A percentile compares a stretch with the other conserved stretches of the same genome.
Evolutionary conservation across 495 filamentous ascomycete species (phyloP).

Genomic region (Choiromyces venosus): DNA sequence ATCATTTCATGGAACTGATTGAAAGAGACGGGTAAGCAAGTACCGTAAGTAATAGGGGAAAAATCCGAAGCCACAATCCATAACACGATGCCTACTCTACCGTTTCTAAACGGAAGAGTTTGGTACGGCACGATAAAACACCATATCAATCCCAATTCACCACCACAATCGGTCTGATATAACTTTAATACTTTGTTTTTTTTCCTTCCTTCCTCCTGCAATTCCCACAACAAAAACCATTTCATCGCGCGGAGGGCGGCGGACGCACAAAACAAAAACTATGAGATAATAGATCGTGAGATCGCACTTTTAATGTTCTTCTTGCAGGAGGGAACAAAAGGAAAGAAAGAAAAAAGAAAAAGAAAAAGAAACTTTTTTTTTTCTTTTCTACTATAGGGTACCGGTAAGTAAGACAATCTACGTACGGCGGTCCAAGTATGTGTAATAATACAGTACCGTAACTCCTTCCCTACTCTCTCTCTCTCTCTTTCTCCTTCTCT

Average conservation of each 20-base stretch:
- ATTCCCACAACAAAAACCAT: background rate
- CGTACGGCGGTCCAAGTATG: too few relatives aligned
- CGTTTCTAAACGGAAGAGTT: too few relatives aligned
- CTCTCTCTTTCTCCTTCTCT: too few relatives aligned
- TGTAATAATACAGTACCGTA: too few relatives aligned
- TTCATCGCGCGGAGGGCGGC: too few relatives aligned
- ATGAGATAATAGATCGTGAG: constrained; percentile 1
- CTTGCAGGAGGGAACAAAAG: background rate
- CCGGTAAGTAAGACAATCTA: too few relatives aligned
- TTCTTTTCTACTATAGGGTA: background rate
- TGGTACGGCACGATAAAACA: background rate
- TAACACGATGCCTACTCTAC: too few relatives aligned
- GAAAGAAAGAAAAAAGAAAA: background rate
- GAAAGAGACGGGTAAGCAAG: too few relatives aligned
- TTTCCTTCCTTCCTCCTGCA: background rate
- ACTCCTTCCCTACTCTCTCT: too few relatives aligned
- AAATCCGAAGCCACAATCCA: background rate
- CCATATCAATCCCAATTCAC: too few relatives aligned
- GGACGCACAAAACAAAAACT: background rate
- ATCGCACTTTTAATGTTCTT: background rate
- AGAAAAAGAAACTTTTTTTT: background rate
- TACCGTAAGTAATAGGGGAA: background rate
- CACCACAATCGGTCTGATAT: background rate
- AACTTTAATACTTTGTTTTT: background rate
- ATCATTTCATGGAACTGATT: too few relatives aligned